Percentiles rank a stretch among this genome's conserved stretches.
Evolutionary conservation across 352 stramenopile species (phyloP).

Genomic region (Phytopythium mirpurense): DNA sequence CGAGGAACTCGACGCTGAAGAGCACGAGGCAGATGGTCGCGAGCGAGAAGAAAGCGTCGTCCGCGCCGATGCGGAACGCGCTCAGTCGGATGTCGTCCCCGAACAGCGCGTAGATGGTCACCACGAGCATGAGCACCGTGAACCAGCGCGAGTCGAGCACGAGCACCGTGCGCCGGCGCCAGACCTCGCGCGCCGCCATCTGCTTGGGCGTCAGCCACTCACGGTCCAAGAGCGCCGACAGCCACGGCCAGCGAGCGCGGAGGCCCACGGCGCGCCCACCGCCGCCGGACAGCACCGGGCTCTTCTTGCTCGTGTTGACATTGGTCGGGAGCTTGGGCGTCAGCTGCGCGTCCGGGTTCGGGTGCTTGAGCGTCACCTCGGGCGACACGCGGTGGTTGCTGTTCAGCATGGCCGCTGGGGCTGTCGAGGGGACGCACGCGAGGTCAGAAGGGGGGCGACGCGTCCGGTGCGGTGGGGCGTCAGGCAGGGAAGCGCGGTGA

Average conservation of each 20-base stretch:
- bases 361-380: constrained; percentile 63
- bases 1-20: constrained; percentile 87
- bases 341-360: constrained; percentile 46
- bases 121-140: constrained; percentile 82
- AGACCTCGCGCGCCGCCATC: constrained; percentile 31
- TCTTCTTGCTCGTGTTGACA: constrained; percentile 28
- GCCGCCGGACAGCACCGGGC: background rate
- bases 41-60: constrained; percentile 83
- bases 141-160: constrained; percentile 75
- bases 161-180: constrained; percentile 28
- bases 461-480: background rate
- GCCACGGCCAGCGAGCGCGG: constrained; percentile 5
- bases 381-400: constrained; percentile 61
- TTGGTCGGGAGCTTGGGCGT: constrained; percentile 56
- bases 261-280: constrained; percentile 2
- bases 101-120: constrained; percentile 92
- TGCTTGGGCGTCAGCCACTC: constrained; percentile 27
- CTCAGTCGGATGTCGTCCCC: constrained; percentile 89
- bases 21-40: constrained; percentile 85
- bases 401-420: constrained; percentile 12
- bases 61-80: constrained; percentile 54
- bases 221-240: constrained; percentile 12
- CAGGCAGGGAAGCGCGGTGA: background rate
- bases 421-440: background rate
- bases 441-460: background rate